Evolutionary conservation across 495 filamentous ascomycete species (phyloP).

Genomic region (Neurospora tetrasperma): DNA sequence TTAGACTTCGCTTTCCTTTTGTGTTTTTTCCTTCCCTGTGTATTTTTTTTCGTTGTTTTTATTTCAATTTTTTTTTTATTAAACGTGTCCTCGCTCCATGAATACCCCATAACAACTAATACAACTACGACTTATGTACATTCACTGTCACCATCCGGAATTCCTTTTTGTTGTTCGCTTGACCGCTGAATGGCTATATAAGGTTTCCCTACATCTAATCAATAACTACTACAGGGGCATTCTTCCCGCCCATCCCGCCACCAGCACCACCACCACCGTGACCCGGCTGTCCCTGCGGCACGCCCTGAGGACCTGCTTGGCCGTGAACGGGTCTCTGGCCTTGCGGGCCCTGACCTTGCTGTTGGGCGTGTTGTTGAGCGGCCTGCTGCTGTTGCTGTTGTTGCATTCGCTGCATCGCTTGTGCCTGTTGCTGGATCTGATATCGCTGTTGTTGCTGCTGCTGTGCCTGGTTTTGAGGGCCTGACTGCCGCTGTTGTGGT

Average conservation of each 20-base stretch:
- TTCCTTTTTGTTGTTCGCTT: not conserved
- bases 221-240: not conserved
- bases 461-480: constrained; percentile 3
- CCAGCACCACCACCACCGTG: not conserved
- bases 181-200: not conserved
- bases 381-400: constrained; percentile 19
- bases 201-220: not conserved
- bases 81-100: not conserved
- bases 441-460: constrained; percentile 5
- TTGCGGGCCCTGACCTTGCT: not conserved
- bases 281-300: not conserved
- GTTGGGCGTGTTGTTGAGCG: constrained; percentile 5
- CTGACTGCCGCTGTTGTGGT: constrained; percentile 8
- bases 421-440: constrained; percentile 4
- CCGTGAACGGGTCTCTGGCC: constrained; percentile 1
- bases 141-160: not conserved
- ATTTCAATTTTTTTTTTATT: too few species aligned
- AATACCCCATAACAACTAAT: not conserved
- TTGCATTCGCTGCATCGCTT: constrained; percentile 1
- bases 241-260: not conserved
- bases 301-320: not conserved
- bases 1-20: not conserved
- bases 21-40: too few species aligned
- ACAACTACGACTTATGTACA: not conserved
- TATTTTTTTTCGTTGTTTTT: too few species aligned